These are phyloP conservation scores for Alloteropsis semialata DNA, from an alignment of 176 grass and related monocot genomes.

Conservation along the genomic window DNA sequence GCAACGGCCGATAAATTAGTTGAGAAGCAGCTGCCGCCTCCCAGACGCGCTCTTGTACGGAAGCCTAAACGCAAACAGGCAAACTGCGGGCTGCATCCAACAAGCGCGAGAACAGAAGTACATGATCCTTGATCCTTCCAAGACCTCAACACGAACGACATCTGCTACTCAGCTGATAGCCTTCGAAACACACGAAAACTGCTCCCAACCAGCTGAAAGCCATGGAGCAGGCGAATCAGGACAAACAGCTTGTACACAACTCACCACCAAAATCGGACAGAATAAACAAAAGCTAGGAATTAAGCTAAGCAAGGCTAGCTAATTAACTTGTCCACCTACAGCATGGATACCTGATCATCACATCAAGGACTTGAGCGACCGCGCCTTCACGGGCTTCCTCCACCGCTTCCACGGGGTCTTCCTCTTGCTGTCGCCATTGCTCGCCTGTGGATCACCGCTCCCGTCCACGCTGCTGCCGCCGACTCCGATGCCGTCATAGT, in stretches of 20 bases:
- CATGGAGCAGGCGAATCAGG: neutral
- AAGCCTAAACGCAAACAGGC: neutral
- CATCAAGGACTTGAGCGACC: slow-evolving; percentile 51
- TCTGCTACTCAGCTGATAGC: neutral
- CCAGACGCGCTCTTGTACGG: neutral
- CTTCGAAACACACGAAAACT: neutral
- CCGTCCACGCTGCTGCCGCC: neutral
- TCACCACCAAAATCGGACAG: neutral
- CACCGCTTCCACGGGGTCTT: slow-evolving; percentile 19
- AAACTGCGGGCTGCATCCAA: neutral
- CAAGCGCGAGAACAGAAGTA: neutral
- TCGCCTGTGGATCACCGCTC: neutral
- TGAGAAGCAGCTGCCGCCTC: neutral
- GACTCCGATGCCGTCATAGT: neutral
- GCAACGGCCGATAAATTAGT: neutral
- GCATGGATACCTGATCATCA: neutral
- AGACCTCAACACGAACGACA: neutral
- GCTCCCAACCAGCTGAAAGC: neutral
- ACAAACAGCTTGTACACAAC: neutral
- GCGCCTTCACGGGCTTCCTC: slow-evolving; percentile 58
- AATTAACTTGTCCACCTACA: neutral
- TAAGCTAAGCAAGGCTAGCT: neutral
- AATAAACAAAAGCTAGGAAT: neutral
- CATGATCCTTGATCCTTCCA: neutral
- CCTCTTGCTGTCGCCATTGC: neutral